Percentiles rank a stretch among this genome's conserved stretches.
Conservation (phyloP, 345 rosid genomes). For the Physaria fendleri region DNA sequence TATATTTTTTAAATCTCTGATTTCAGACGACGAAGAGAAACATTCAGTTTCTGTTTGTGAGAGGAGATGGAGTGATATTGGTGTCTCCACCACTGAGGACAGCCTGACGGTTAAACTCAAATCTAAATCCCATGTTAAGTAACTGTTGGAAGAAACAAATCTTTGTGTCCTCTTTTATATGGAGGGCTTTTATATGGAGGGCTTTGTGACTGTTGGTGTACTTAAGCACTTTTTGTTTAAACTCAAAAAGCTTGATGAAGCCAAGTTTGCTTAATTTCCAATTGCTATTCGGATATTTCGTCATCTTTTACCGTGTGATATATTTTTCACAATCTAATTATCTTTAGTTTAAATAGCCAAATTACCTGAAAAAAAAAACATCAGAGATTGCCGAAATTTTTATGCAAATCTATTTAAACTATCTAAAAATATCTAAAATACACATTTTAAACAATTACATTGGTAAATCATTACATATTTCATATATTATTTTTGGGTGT, state of each 20-base stretch:
- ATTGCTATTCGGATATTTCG: background rate
- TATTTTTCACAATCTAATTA: too few species aligned
- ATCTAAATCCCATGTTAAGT: background rate
- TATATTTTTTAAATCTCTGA: background rate
- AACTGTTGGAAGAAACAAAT: background rate
- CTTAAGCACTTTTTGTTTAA: conserved; percentile 7
- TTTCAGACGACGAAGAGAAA: conserved; percentile 82
- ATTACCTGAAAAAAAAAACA: too few species aligned
- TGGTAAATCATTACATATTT: too few species aligned
- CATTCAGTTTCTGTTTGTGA: conserved; percentile 82
- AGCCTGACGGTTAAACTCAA: conserved; percentile 37
- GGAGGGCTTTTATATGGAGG: background rate
- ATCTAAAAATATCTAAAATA: too few species aligned
- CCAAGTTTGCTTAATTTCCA: conserved; percentile 4
- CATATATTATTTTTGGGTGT: too few species aligned
- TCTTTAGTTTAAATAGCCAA: too few species aligned
- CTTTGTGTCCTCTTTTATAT: background rate
- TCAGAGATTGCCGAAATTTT: too few species aligned
- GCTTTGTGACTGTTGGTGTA: conserved; percentile 10
- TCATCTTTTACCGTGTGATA: background rate
- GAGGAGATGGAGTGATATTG: conserved; percentile 98
- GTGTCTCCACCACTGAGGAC: conserved; percentile 97
- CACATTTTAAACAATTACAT: too few species aligned
- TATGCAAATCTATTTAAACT: too few species aligned
- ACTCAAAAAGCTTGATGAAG: conserved; percentile 1